These are phyloP conservation scores for Schizochytrium sp. DNA, from an alignment of 108 stramenopile species.

Conservation along the genomic window DNA sequence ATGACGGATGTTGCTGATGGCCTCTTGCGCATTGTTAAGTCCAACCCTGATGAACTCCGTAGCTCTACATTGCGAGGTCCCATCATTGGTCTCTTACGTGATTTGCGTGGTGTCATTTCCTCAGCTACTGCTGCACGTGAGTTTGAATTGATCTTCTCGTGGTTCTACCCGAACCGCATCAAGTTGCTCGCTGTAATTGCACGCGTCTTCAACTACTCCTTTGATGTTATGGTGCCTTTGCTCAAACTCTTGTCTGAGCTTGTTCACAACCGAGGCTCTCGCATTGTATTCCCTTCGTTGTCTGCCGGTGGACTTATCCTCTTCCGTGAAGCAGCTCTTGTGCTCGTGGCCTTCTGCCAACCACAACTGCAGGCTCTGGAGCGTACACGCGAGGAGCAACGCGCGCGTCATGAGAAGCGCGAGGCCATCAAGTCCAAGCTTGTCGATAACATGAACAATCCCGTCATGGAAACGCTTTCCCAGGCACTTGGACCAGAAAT, in stretches of 20 bases:
- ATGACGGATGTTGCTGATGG: conserved; percentile 50
- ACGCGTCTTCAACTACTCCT: not conserved
- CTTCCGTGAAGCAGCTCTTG: conserved; percentile 39
- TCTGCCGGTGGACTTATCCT: conserved; percentile 49
- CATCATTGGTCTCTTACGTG: conserved; percentile 39
- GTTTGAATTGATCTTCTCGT: conserved; percentile 39
- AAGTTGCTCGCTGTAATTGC: not conserved
- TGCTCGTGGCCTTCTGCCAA: conserved; percentile 15
- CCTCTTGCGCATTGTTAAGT: not conserved
- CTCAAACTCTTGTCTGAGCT: conserved; percentile 50
- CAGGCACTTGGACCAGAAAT: conserved; percentile 37
- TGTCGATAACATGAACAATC: conserved; percentile 45
- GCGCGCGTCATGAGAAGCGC: conserved; percentile 37
- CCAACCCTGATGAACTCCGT: not conserved
- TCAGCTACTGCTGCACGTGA: conserved; percentile 55
- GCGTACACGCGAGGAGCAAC: conserved; percentile 31
- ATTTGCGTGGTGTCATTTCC: conserved; percentile 44
- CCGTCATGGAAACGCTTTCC: conserved; percentile 5
- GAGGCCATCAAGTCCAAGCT: conserved; percentile 44
- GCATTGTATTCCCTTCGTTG: conserved; percentile 35
- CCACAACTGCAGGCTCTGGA: conserved; percentile 50
- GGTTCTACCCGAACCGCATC: conserved; percentile 60
- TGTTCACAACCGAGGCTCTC: conserved; percentile 51
- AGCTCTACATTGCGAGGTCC: not conserved
- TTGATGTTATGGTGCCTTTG: conserved; percentile 44